Evolutionary conservation across 2,329 filamentous ascomycete genomes (phyloP), one percentile per base, ranked within the genome.

Genomic region (Penicillium sclerotigenum): DNA sequence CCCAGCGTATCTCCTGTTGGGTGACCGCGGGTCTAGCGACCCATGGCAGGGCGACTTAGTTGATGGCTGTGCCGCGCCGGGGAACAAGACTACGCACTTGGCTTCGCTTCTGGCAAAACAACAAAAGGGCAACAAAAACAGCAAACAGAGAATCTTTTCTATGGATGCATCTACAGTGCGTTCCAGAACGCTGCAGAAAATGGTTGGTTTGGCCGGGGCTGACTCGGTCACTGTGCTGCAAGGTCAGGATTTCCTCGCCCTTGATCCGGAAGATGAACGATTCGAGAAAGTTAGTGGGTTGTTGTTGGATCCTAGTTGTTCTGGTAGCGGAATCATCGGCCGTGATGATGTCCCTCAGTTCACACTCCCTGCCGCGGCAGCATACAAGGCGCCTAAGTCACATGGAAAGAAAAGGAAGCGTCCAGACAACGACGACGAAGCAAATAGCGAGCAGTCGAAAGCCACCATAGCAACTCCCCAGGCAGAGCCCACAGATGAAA

Each of bases 81-180:
- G 94, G 6, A 99, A 99, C 73, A 99, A 99, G 76, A 97, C 94
- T 1, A 97, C 93, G 8, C 94, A 97, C 72, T 76, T 96, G 45
- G 91, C 92, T 0, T 88, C 91, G 2, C 84, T 97, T 5, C 68
- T 94, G 2, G 70, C 69, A 4, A 64, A 65, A 51, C 54, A 57
- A 8, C 37, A 54, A 11, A 57, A 70, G 68, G 20, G 71, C 65
- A 29, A 57, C 16, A 51, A 53, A 28, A 18, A 59, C 64, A 29
- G 42, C 40, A 40, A 64, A 16, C 75, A 78, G 47, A 80, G 71
- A 22, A 87, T 99, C 22, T 71, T 70, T 34, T 75, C 73, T 10
- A 72, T 75, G 65, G 73, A 77, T 58, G 72, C 74, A 6, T 76
- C 74, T 0, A 61, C 55, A 16, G 45, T 66, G 24, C 83, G 94